Conservation (phyloP, 768 basidiomycete species). For the Porphyrellus cyaneotinctus region DNA sequence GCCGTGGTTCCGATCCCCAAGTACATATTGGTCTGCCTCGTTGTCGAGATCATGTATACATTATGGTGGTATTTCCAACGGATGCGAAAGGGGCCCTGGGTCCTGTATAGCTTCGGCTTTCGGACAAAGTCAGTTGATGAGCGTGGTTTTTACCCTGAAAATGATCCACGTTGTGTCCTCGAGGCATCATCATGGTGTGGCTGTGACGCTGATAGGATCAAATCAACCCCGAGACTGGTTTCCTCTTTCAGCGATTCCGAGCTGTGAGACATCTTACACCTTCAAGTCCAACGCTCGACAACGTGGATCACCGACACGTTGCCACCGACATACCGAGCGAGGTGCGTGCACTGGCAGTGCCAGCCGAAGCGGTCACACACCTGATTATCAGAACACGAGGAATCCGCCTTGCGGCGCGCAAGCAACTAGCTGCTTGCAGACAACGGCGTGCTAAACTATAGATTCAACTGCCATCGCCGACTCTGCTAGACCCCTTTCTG, state of each 20-base stretch:
- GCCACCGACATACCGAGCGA: background rate
- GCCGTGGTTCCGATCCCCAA: background rate
- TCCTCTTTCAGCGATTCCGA: background rate
- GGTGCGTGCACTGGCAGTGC: too few species aligned
- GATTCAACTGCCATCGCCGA: conserved; percentile 1
- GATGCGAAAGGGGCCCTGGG: background rate
- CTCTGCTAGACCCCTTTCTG: background rate
- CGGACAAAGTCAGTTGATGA: background rate
- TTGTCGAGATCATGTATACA: background rate
- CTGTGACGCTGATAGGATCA: conserved; percentile 5
- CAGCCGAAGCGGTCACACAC: too few species aligned
- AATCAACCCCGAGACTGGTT: background rate
- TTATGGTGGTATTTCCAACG: background rate
- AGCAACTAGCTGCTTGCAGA: conserved; percentile 2
- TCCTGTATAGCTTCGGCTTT: background rate
- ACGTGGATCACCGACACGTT: conserved; percentile 3
- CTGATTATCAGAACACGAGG: conserved; percentile 17
- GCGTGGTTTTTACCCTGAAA: background rate
- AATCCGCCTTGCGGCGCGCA: background rate
- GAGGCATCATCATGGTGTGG: conserved; percentile 22
- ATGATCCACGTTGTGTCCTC: conserved; percentile 18
- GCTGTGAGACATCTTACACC: background rate
- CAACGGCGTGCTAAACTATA: conserved; percentile 1
- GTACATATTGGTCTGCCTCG: background rate
- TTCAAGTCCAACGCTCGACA: background rate